A percentile compares a stretch with the other conserved stretches of the same genome.
Conservation (phyloP, 179 eudicot genomes). For the Actinidia arguta region DNA sequence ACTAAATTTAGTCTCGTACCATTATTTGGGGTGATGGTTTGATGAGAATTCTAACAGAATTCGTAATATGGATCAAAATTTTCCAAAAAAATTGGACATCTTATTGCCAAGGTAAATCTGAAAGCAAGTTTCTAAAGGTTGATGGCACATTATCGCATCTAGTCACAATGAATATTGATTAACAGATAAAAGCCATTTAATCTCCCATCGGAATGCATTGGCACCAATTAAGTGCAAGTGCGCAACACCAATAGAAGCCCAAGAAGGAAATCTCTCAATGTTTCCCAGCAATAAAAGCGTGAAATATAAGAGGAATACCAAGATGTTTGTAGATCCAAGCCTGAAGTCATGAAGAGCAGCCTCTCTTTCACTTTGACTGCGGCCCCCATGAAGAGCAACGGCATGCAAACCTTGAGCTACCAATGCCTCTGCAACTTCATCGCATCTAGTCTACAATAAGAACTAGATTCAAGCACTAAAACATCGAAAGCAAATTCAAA, state of each 20-base stretch:
- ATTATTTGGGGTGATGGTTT: background rate
- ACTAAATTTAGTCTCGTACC: background rate
- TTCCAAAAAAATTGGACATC: background rate
- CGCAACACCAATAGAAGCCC: background rate
- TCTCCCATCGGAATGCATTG: background rate
- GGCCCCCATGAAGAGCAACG: constrained; percentile 66
- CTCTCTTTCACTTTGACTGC: constrained; percentile 65
- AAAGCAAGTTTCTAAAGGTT: background rate
- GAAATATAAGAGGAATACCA: constrained; percentile 36
- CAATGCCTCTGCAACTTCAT: constrained; percentile 69
- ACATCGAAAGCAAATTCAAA: constrained; percentile 4
- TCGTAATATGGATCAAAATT: too few relatives aligned
- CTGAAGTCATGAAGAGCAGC: constrained; percentile 60
- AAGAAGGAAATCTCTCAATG: background rate
- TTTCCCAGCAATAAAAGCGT: background rate
- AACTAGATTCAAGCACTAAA: constrained; percentile 18
- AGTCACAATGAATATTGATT: background rate
- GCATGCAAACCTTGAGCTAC: constrained; percentile 56
- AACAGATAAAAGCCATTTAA: background rate
- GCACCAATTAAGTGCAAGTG: background rate
- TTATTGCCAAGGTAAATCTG: background rate
- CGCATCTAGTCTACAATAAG: constrained; percentile 55
- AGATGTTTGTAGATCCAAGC: constrained; percentile 51
- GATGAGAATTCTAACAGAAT: background rate
- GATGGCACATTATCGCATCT: background rate